A percentile compares a stretch with the other conserved stretches of the same genome.
These are phyloP conservation scores for Pestalotiopsis sp. DNA, from an alignment of 2,329 filamentous ascomycete species.

Conservation along the genomic window DNA sequence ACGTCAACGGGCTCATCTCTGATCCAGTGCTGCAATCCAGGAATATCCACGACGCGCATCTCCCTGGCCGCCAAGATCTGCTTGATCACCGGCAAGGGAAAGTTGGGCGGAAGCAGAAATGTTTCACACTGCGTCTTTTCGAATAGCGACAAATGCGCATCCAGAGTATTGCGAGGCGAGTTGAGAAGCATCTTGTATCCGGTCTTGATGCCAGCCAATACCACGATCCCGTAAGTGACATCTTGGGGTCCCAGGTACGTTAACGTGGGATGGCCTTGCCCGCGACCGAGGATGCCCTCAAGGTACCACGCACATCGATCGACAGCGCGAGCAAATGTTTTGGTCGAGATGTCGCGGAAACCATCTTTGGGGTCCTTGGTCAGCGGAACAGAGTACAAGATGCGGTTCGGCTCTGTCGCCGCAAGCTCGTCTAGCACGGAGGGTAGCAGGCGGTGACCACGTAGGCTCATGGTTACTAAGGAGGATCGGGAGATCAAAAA, in stretches of 20 bases:
- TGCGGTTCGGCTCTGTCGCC: conserved; percentile 19
- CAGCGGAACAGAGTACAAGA: conserved; percentile 24
- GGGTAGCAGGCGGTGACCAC: background rate
- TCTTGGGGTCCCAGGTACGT: conserved; percentile 39
- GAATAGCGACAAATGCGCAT: background rate
- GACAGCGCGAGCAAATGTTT: conserved; percentile 16
- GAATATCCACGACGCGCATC: conserved; percentile 21
- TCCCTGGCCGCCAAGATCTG: conserved; percentile 26
- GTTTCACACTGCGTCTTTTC: conserved; percentile 24
- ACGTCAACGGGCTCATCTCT: conserved; percentile 15
- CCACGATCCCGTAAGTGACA: background rate
- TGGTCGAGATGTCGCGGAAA: conserved; percentile 22
- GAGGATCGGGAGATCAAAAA: too few species aligned
- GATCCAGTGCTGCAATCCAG: conserved; percentile 17
- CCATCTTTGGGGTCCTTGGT: conserved; percentile 25
- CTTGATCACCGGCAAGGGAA: conserved; percentile 21
- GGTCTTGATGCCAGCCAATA: background rate
- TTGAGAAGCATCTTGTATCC: conserved; percentile 25
- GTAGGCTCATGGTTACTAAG: too few species aligned
- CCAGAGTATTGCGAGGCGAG: conserved; percentile 19
- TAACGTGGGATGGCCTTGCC: conserved; percentile 34
- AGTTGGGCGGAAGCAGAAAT: conserved; percentile 25
- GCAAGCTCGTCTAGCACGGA: conserved; percentile 25
- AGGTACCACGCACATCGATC: conserved; percentile 35
- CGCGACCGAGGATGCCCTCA: conserved; percentile 29